Percentiles rank a stretch among this genome's conserved stretches.
phyloP scores from a whole-genome alignment of 768 basidiomycete species.

The Lanmaoa pseudosensibilis region DNA sequence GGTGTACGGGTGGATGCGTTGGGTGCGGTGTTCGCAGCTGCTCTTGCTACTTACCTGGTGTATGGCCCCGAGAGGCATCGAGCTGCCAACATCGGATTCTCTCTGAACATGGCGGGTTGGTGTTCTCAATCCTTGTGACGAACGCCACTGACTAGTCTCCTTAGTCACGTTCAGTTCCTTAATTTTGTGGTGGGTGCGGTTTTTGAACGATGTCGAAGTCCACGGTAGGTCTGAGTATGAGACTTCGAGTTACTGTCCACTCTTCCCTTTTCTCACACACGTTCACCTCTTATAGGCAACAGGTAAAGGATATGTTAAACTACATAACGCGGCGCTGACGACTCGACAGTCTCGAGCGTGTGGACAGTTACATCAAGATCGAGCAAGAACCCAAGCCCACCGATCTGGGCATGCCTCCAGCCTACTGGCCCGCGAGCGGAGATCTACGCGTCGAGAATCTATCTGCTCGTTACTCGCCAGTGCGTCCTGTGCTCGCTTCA shows the following conservation, averaged over 20 bases:
- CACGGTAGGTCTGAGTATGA: constrained; percentile 32
- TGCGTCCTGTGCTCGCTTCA: neutral
- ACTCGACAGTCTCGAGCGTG: neutral
- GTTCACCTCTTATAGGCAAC: neutral
- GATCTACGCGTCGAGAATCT: constrained; percentile 5
- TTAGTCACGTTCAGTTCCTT: constrained; percentile 53
- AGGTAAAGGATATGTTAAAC: neutral
- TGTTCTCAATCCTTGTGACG: neutral
- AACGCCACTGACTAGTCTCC: neutral
- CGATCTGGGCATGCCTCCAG: neutral
- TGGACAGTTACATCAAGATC: neutral
- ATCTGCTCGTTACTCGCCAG: constrained; percentile 5
- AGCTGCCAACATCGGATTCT: constrained; percentile 36
- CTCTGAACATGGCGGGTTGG: constrained; percentile 43
- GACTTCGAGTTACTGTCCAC: neutral
- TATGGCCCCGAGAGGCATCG: constrained; percentile 4
- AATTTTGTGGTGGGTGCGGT: constrained; percentile 53
- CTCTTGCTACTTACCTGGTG: neutral
- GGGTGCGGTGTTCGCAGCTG: neutral
- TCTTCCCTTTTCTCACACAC: neutral
- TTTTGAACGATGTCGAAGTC: constrained; percentile 47
- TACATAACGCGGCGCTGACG: neutral
- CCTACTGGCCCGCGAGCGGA: neutral
- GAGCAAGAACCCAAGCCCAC: neutral
- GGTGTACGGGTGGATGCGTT: constrained; percentile 54